Evolutionary conservation across 129 eudicot species (phyloP), one percentile per base, ranked within the genome.

Genomic region (Glebionis coronaria): DNA sequence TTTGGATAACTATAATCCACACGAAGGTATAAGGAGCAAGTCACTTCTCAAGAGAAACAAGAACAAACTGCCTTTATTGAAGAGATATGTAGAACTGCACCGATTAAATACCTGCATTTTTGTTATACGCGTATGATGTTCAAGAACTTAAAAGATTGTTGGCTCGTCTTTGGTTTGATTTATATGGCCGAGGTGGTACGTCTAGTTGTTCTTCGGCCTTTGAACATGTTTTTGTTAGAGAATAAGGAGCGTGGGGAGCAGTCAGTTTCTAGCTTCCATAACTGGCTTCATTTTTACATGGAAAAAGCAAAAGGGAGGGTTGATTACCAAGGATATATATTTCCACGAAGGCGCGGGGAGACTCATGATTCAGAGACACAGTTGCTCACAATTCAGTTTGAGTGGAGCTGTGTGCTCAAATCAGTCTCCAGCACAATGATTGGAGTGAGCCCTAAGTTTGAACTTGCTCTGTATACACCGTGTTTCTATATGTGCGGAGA

Each of bases 301-400:
- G 99, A 93, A 82, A 97, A 93, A 88, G 86, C 90, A 45, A 93
- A 93, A 74, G 99, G 97, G 68, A 88, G 75, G 35, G 99, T 88
- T 53, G 85, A 93, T 76, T 93, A 93, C 70, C 97, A 93, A 80
- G 99, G 99, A 25, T 93, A 88, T 71, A 89, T 93, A 54, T 84
- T 80, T 59, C 99, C 99, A 20, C 78, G 99, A 67, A 88, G 99
- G 83, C 96, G 90, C 58, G 97, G 95, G 50, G 61, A 82, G 25
- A 61, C 71, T 50, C 95, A 92, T 6, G 97, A 93, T 69, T 80
- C 97, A 9, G 97, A 93, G 61, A 71, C 97, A 3, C 99, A 93
- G n/a, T n/a, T n/a, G n/a, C n/a, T n/a, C n/a, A n/a, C n/a, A n/a
- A n/a, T n/a, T n/a, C n/a, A n/a, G n/a, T 93, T 93, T 28, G 97